phyloP scores from a whole-genome alignment of 116 monocot species.

The Trichopus zeylanicus region DNA sequence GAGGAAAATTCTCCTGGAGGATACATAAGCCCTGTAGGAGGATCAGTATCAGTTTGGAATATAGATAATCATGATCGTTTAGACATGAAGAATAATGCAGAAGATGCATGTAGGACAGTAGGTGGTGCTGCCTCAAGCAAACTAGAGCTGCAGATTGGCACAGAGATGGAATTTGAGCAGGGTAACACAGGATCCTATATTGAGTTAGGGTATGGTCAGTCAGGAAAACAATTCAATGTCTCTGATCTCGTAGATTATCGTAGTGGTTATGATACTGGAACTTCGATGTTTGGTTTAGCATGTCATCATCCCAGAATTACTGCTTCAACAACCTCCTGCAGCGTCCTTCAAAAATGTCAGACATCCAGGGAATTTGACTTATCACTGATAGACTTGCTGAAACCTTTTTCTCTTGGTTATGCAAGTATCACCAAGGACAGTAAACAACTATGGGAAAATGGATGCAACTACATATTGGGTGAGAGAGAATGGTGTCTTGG shows the following conservation, averaged over 20 bases:
- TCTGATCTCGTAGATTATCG: conserved; percentile 2
- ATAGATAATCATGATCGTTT: background rate
- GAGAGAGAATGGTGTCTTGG: conserved; percentile 13
- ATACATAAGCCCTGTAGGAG: conserved; percentile 14
- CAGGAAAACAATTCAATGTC: conserved; percentile 10
- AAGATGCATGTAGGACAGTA: conserved; percentile 11
- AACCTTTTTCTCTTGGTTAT: conserved; percentile 8
- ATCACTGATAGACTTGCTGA: background rate
- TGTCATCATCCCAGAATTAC: conserved; percentile 4
- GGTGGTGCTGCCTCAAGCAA: conserved; percentile 3
- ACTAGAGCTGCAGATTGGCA: conserved; percentile 2
- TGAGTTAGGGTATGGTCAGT: conserved; percentile 12
- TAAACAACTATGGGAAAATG: conserved; percentile 2
- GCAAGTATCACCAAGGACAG: conserved; percentile 7
- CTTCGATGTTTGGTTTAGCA: conserved; percentile 1
- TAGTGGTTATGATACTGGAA: background rate
- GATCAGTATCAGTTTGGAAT: conserved; percentile 3
- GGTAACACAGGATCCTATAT: conserved; percentile 1
- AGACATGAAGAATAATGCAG: conserved; percentile 4
- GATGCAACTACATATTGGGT: conserved; percentile 7
- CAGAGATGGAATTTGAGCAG: background rate
- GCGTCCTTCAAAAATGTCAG: conserved; percentile 17
- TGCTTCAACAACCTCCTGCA: conserved; percentile 2
- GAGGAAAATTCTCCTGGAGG: conserved; percentile 2
- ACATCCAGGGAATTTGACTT: conserved; percentile 5